Evolutionary conservation across 78 protist genomes (phyloP).

Genomic region (Speleostelium caveatum): DNA sequence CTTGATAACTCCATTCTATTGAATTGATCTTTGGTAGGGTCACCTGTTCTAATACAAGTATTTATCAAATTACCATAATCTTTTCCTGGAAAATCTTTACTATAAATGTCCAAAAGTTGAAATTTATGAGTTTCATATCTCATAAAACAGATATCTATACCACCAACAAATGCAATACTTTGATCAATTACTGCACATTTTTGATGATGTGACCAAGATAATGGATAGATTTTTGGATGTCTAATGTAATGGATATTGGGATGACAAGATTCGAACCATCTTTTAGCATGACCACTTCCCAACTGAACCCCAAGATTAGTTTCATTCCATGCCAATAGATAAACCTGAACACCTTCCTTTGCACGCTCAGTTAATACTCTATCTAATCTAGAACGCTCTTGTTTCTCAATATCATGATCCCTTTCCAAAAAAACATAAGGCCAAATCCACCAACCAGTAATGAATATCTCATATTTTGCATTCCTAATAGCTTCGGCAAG

Average conservation of each 20-base stretch:
- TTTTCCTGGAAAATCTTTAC: conserved; percentile 41
- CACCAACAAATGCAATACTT: conserved; percentile 87
- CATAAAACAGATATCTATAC: conserved; percentile 88
- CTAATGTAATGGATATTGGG: conserved; percentile 43
- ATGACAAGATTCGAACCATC: conserved; percentile 50
- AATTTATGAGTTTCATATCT: conserved; percentile 81
- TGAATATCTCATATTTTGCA: conserved; percentile 39
- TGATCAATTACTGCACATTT: conserved; percentile 86
- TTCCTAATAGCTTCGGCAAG: conserved; percentile 1
- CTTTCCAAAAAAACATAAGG: conserved; percentile 60
- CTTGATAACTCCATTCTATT: conserved; percentile 63
- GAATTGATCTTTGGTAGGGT: conserved; percentile 46
- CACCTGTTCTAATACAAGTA: conserved; percentile 7
- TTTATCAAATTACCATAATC: conserved; percentile 52
- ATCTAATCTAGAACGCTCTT: conserved; percentile 65
- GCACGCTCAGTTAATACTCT: conserved; percentile 61
- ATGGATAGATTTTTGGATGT: conserved; percentile 60
- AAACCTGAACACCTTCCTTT: conserved; percentile 71
- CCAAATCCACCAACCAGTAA: conserved; percentile 81
- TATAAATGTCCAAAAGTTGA: conserved; percentile 9
- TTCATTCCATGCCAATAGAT: conserved; percentile 74
- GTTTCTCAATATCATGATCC: background rate
- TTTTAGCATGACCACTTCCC: conserved; percentile 27
- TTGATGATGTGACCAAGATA: conserved; percentile 89
- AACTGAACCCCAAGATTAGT: conserved; percentile 66